Evolutionary conservation across 805 yeast species (phyloP), one percentile per base, ranked within the genome.

Genomic region (Saccharomyces kudriavzevii): DNA sequence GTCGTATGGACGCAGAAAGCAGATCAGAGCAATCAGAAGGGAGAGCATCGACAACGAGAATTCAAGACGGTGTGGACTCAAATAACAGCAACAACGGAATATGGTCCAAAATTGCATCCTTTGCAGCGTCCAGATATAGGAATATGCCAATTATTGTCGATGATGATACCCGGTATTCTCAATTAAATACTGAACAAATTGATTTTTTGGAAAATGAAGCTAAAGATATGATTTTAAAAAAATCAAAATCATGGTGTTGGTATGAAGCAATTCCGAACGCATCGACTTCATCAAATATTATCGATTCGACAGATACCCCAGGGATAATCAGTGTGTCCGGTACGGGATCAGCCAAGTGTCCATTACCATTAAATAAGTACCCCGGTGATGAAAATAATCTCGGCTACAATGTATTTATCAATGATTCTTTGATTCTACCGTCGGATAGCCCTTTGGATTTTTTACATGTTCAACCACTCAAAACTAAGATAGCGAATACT

Each of bases 401-500:
- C 2, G 62, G 62, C 1, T 56, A 60, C 43, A 60, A 60, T 14
- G 58, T 66, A 6, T 56, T 56, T 45, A 58, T 66, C 14, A 61
- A 63, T 26, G 65, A 66, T 49, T 61, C 71, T 2, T 14, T 66
- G 11, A 54, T 70, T n/a, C 45, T 70, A n/a, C 73, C 73, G 1
- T 60, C 65, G 2, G 55, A 57, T 6, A 59, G 66, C 9, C 68
- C 64, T 28, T 50, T 49, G 22, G 64, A 62, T 26, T 58, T 58
- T 14, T 66, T 60, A 31, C 73, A 75, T 56, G 55, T 58, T 11
- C 63, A 68, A 30, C 69, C 76, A 1, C 40, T 60, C 8, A 58
- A 58, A 53, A 74, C 76, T 3, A 70, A 69, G 49, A 56, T 72
- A 5, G 67, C 72, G 4, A 60, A 67, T 14, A 69, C 73, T 1